Evolutionary conservation across 2,329 filamentous ascomycete species (phyloP).

Genomic region (Sporothrix dimorphospora): DNA sequence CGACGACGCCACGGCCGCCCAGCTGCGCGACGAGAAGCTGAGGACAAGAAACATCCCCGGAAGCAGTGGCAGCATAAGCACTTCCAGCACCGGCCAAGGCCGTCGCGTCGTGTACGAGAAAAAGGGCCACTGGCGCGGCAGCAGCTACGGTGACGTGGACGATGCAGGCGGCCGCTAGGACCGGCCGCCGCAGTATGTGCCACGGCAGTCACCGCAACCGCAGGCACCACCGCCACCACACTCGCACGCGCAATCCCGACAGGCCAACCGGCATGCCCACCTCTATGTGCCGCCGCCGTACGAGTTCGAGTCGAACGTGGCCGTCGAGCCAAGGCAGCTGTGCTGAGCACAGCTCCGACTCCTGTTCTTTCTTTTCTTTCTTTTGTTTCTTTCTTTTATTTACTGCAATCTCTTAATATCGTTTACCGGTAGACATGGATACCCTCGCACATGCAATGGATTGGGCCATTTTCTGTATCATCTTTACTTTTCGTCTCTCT

Average conservation of each 20-base stretch:
- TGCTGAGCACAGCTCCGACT: slow-evolving; percentile 22
- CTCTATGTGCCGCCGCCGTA: slow-evolving; percentile 24
- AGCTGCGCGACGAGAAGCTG: slow-evolving; percentile 40
- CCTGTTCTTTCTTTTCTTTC: neutral
- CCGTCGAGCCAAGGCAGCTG: slow-evolving; percentile 24
- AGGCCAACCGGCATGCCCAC: neutral
- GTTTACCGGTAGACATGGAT: slow-evolving; percentile 8
- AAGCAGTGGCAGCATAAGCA: neutral
- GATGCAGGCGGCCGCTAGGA: slow-evolving; percentile 36
- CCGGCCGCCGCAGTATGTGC: slow-evolving; percentile 25
- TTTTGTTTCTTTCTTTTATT: neutral
- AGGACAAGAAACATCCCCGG: neutral
- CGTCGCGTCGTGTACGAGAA: slow-evolving; percentile 34
- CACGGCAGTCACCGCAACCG: neutral
- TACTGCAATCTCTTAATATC: slow-evolving; percentile 2
- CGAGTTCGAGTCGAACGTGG: neutral
- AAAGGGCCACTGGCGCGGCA: slow-evolving; percentile 41
- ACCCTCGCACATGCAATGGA: slow-evolving; percentile 2
- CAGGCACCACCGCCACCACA: neutral
- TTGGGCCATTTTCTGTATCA: neutral
- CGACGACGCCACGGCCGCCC: slow-evolving; percentile 31
- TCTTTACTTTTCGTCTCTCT: neutral
- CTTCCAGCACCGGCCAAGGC: slow-evolving; percentile 3
- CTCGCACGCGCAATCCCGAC: neutral
- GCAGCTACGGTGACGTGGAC: slow-evolving; percentile 45